Base-by-base conservation (phyloP, 2,329 filamentous ascomycete species). In the Escovopsis weberi region DNA sequence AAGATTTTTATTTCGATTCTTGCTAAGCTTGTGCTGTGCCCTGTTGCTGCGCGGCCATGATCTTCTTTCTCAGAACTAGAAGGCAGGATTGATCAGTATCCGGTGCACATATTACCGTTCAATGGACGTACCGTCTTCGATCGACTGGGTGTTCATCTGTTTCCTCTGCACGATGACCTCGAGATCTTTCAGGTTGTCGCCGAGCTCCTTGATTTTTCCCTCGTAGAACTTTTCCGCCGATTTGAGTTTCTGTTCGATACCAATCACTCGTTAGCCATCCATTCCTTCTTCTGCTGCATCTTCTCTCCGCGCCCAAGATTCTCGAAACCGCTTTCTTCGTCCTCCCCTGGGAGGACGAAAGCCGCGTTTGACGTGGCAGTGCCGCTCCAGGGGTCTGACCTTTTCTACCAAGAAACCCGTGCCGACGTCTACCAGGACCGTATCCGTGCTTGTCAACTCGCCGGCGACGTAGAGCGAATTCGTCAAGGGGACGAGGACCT, bases 381-480 rank as follows among this genome's bases (percentile, higher is more conserved):
- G 23, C 23, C 23, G 23, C 6, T 23, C 23, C 23, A 23, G 23
- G 23, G 23, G 23, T 26, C 49, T 23, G 42, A 82, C 81, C 76
- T 98, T 98, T 65, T 96, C 88, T 42, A 96, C 80, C 56, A 87
- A 88, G 60, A 93, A 96, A 0, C 89, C 89, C 1, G 89, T 96
- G 18, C 89, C 89, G 18, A 95, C 78, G 60, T 96, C 89, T 35
- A 96, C 86, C 45, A 96, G 70, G 6, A 94, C 86, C 47, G 78
- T 80, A 44, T 85, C 75, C 2, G 80, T 72, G 60, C 81, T 76
- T 38, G 82, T 73, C 35, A 96, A 69, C 34, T 74, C 80, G 30
- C 89, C 93, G 26, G 83, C 82, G 12, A 98, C 89, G 63, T 98
- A 98, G 28, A 98, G 74, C 1, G 88, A 95, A 54, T 85, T 91